Percentiles rank a stretch among this genome's conserved stretches.
These are phyloP conservation scores for Podila epigama DNA, from an alignment of 192 early-diverging fungal species.

Conservation along the genomic window DNA sequence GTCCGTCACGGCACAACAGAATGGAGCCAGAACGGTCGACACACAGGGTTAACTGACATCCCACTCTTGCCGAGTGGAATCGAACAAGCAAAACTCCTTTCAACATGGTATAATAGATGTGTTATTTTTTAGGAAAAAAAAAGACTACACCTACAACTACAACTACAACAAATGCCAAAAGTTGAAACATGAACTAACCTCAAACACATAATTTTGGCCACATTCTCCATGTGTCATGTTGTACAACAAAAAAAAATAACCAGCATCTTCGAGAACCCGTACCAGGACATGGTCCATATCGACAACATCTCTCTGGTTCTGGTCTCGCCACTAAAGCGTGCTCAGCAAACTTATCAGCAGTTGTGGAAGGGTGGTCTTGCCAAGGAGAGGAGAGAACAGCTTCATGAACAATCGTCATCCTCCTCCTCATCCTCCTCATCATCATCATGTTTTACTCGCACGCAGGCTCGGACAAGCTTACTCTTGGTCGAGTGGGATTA, in stretches of 20 bases:
- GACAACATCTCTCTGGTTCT: slow-evolving; percentile 44
- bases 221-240: background rate
- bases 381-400: background rate
- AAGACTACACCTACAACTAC: too few species aligned
- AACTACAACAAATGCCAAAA: too few species aligned
- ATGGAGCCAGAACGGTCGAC: slow-evolving; percentile 55
- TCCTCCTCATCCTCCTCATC: too few species aligned
- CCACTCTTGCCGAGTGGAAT: slow-evolving; percentile 44
- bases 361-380: slow-evolving; percentile 7
- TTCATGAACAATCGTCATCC: too few species aligned
- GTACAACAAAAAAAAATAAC: background rate
- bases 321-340: slow-evolving; percentile 46
- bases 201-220: too few species aligned
- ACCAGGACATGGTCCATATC: slow-evolving; percentile 51
- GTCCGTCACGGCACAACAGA: slow-evolving; percentile 58
- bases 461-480: slow-evolving; percentile 31
- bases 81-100: slow-evolving; percentile 41
- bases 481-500: slow-evolving; percentile 54
- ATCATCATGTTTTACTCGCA: slow-evolving; percentile 29
- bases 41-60: slow-evolving; percentile 51
- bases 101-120: slow-evolving; percentile 23
- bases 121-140: background rate
- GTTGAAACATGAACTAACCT: too few species aligned
- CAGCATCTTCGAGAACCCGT: slow-evolving; percentile 53
- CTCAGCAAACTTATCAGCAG: slow-evolving; percentile 51